Conservation (phyloP, 208 protist genomes). For the Trypanosoma rangeli region DNA sequence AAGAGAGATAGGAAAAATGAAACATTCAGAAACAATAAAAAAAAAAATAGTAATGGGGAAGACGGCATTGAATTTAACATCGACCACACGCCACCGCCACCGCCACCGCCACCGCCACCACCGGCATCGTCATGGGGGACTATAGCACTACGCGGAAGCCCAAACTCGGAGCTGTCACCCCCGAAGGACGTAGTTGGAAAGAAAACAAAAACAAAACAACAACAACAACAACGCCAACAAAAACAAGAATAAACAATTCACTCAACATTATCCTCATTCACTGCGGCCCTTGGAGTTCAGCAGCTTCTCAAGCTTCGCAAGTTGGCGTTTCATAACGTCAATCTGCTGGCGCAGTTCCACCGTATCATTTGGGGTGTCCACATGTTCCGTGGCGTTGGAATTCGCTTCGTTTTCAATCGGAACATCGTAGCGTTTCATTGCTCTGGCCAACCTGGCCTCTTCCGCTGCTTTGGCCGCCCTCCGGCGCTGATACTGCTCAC, state of each 20-base stretch:
- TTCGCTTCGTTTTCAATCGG: neutral
- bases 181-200: neutral
- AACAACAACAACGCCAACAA: neutral
- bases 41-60: neutral
- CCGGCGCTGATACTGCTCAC: slow-evolving; percentile 71
- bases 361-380: slow-evolving; percentile 9
- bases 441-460: slow-evolving; percentile 63
- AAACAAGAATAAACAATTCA: neutral
- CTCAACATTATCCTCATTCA: slow-evolving; percentile 1
- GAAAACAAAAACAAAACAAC: slow-evolving; percentile 7
- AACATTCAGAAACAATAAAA: neutral
- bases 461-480: slow-evolving; percentile 58
- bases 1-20: slow-evolving; percentile 1
- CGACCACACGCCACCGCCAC: neutral
- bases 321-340: slow-evolving; percentile 49
- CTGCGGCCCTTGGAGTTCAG: slow-evolving; percentile 32
- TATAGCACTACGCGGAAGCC: neutral
- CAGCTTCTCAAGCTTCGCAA: slow-evolving; percentile 54
- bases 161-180: neutral
- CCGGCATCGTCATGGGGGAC: too few species aligned
- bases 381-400: neutral
- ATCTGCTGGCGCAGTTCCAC: slow-evolving; percentile 41
- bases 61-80: neutral
- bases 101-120: neutral
- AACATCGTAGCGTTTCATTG: slow-evolving; percentile 33